Percentiles rank a stretch among this genome's conserved stretches.
phyloP scores from a whole-genome alignment of 2,329 filamentous ascomycete species.

The Aspergillus sp. region DNA sequence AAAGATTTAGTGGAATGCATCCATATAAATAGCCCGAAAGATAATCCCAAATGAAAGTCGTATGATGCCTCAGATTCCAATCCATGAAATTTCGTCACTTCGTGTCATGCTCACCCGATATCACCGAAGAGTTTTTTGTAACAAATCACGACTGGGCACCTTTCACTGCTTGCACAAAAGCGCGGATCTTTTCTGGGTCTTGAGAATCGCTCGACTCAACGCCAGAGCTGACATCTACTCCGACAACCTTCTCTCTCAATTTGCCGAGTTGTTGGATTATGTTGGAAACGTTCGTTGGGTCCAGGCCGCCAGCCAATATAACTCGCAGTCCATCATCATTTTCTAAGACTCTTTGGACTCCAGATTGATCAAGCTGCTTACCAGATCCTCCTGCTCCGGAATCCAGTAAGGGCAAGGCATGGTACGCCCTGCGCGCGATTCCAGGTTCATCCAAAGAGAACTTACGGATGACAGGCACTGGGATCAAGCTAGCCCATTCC shows the following conservation, averaged over 20 bases:
- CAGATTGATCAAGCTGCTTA: slow-evolving; percentile 61
- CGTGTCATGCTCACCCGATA: background rate
- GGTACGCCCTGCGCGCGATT: slow-evolving; percentile 67
- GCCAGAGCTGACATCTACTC: slow-evolving; percentile 89
- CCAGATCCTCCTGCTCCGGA: slow-evolving; percentile 78
- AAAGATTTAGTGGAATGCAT: too few species aligned
- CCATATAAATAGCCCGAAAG: slow-evolving; percentile 2
- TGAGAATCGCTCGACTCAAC: slow-evolving; percentile 80
- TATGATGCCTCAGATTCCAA: slow-evolving; percentile 1
- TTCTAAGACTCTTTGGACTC: slow-evolving; percentile 58
- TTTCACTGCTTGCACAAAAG: slow-evolving; percentile 72
- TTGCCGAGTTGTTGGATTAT: slow-evolving; percentile 57
- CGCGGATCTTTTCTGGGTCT: slow-evolving; percentile 67
- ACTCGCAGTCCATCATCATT: slow-evolving; percentile 64
- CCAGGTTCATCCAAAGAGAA: slow-evolving; percentile 72
- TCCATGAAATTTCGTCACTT: slow-evolving; percentile 1
- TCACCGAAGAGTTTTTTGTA: background rate
- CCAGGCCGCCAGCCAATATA: slow-evolving; percentile 77
- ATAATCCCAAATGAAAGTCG: background rate
- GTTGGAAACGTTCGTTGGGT: slow-evolving; percentile 65
- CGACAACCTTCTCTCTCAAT: slow-evolving; percentile 57
- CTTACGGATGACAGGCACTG: slow-evolving; percentile 80
- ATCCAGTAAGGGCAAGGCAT: slow-evolving; percentile 76
- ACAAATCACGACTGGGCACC: slow-evolving; percentile 24
- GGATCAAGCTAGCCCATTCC: slow-evolving; percentile 83